Percentiles rank a stretch among this genome's conserved stretches.
Evolutionary conservation across 805 yeast genomes (phyloP).

Genomic region (Blastobotrys peoriensis): DNA sequence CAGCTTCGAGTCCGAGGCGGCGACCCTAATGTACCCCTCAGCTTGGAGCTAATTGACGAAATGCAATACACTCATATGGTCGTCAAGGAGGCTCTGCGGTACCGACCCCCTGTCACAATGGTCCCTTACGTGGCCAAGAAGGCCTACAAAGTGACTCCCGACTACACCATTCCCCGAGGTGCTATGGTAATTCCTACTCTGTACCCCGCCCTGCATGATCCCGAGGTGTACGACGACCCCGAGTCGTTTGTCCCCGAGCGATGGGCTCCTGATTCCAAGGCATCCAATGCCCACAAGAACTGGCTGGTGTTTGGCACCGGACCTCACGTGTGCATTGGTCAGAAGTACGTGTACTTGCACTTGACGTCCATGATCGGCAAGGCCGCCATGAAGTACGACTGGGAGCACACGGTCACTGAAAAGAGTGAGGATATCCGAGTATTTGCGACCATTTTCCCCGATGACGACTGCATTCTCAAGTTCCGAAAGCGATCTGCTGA

Average conservation of each 20-base stretch:
- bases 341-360: conserved; percentile 85
- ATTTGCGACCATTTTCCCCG: conserved; percentile 97
- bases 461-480: conserved; percentile 81
- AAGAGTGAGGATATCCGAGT: conserved; percentile 89
- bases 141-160: conserved; percentile 72
- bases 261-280: conserved; percentile 73
- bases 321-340: conserved; percentile 94
- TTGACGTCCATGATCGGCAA: conserved; percentile 90
- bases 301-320: conserved; percentile 98
- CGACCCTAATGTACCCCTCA: conserved; percentile 57
- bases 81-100: conserved; percentile 86
- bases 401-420: conserved; percentile 76
- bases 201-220: conserved; percentile 95
- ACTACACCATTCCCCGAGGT: conserved; percentile 92
- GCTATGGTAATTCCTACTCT: conserved; percentile 94
- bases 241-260: conserved; percentile 94
- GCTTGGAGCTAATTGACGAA: conserved; percentile 68
- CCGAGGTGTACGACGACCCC: conserved; percentile 92
- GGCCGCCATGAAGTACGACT: conserved; percentile 72
- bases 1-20: conserved; percentile 77
- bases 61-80: conserved; percentile 89
- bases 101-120: conserved; percentile 97
- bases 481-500: conserved; percentile 35
- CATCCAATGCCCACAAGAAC: conserved; percentile 71
- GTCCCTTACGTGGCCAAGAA: conserved; percentile 94